A percentile compares a stretch with the other conserved stretches of the same genome.
Evolutionary conservation across 129 eudicot genomes (phyloP).

Genomic region (Flaveria trinervia): DNA sequence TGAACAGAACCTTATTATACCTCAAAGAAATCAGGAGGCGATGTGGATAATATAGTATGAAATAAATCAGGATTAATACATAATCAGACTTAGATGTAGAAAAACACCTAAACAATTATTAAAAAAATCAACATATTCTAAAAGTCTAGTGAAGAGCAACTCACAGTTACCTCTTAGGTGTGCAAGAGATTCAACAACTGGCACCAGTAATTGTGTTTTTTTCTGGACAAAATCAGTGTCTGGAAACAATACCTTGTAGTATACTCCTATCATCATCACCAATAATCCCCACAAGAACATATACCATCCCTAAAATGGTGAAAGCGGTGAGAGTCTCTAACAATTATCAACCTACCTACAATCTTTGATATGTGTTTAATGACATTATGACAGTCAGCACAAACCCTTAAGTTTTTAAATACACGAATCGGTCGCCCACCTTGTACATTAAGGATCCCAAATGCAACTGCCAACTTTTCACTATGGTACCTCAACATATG

Average conservation of each 20-base stretch:
- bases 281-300: constrained; percentile 21
- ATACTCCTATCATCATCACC: neutral
- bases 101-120: neutral
- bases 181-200: neutral
- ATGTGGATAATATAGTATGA: too few relatives aligned
- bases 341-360: constrained; percentile 16
- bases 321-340: constrained; percentile 25
- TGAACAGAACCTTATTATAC: neutral
- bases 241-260: neutral
- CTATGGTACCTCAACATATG: constrained; percentile 24
- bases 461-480: constrained; percentile 13
- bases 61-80: neutral
- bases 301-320: constrained; percentile 10
- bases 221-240: neutral
- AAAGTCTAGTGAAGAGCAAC: neutral
- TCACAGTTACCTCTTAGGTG: neutral
- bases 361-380: constrained; percentile 17
- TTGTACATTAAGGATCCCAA: constrained; percentile 18
- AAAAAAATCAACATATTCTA: neutral
- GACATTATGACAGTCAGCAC: constrained; percentile 18
- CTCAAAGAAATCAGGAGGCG: too few relatives aligned
- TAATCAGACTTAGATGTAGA: neutral
- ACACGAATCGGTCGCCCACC: constrained; percentile 9
- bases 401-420: constrained; percentile 15
- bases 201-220: neutral